phyloP scores from a whole-genome alignment of 1,139 yeast species.

The Yamadazyma membranifaciens region DNA sequence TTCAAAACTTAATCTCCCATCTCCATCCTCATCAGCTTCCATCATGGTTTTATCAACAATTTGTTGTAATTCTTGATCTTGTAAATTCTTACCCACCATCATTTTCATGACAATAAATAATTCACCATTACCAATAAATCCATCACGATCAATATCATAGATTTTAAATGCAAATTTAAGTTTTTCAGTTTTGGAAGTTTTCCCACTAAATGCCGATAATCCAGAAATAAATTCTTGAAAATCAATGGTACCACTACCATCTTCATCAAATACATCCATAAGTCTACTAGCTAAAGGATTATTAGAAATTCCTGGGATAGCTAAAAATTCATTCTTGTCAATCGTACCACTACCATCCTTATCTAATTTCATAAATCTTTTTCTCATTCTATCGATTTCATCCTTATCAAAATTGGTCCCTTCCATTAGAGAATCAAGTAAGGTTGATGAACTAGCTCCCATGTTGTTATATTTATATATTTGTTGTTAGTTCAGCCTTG shows the following conservation, averaged over 20 bases:
- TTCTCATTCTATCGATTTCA: conserved; percentile 87
- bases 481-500: background rate
- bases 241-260: conserved; percentile 91
- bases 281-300: conserved; percentile 89
- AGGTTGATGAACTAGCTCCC: conserved; percentile 70
- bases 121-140: conserved; percentile 93
- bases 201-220: conserved; percentile 86
- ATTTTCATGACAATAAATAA: conserved; percentile 86
- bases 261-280: conserved; percentile 92
- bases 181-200: conserved; percentile 81
- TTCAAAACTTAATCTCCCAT: conserved; percentile 80
- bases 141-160: conserved; percentile 95
- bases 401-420: conserved; percentile 85
- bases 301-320: conserved; percentile 88
- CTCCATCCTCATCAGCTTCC: conserved; percentile 93
- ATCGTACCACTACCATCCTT: conserved; percentile 91
- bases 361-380: conserved; percentile 93
- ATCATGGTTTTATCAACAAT: conserved; percentile 92
- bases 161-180: conserved; percentile 87
- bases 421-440: conserved; percentile 67
- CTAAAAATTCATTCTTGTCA: conserved; percentile 83
- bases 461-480: conserved; percentile 24
- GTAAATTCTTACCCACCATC: conserved; percentile 94
- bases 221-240: conserved; percentile 94
- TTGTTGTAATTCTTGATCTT: conserved; percentile 88